A percentile compares a stretch with the other conserved stretches of the same genome.
These are phyloP conservation scores for Myriosclerotinia scirpicola DNA, from an alignment of 2,329 filamentous ascomycete species.

Conservation along the genomic window DNA sequence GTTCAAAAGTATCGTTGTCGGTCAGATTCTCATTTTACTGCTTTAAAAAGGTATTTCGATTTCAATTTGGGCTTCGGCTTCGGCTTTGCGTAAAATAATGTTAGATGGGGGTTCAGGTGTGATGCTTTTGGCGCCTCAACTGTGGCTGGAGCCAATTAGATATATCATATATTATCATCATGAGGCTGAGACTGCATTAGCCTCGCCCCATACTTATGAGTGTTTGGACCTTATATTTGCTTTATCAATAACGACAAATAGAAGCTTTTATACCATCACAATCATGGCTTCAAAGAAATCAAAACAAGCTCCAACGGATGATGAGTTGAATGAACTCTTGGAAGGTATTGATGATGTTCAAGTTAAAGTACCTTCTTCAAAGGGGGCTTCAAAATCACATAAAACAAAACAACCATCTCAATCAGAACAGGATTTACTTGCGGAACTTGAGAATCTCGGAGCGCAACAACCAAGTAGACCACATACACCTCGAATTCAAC, in stretches of 20 bases:
- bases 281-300: slow-evolving; percentile 59
- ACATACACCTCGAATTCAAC: slow-evolving; percentile 73
- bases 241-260: slow-evolving; percentile 17
- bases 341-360: slow-evolving; percentile 58
- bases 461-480: slow-evolving; percentile 72
- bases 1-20: slow-evolving; percentile 17
- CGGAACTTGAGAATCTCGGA: slow-evolving; percentile 75
- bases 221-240: slow-evolving; percentile 11
- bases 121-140: not conserved
- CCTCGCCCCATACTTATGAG: slow-evolving; percentile 1
- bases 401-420: slow-evolving; percentile 41
- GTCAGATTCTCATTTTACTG: slow-evolving; percentile 24
- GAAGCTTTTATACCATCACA: not conserved
- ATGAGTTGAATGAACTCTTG: slow-evolving; percentile 66
- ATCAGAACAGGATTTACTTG: slow-evolving; percentile 71
- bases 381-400: slow-evolving; percentile 41
- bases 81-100: slow-evolving; percentile 1
- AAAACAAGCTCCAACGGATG: slow-evolving; percentile 56
- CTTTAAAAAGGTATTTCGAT: slow-evolving; percentile 21
- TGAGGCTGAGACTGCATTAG: slow-evolving; percentile 1
- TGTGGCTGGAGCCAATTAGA: slow-evolving; percentile 25
- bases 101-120: not conserved
- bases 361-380: slow-evolving; percentile 48
- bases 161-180: not conserved
- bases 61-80: not conserved